Percentiles rank a stretch among this genome's conserved stretches.
Conservation (phyloP, 176 grass and related monocot species). For the Carex scoparia region DNA sequence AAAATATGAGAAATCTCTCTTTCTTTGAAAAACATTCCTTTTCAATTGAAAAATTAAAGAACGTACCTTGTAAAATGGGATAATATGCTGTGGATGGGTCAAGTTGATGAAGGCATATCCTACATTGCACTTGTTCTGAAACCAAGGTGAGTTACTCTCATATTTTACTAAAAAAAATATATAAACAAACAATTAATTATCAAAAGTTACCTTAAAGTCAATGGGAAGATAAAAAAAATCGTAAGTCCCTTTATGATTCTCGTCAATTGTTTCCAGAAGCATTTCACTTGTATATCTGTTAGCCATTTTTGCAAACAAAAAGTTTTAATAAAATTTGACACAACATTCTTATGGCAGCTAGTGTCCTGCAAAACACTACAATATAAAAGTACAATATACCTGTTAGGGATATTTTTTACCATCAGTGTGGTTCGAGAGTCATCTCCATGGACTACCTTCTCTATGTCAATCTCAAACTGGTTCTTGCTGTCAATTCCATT, state of each 20-base stretch:
- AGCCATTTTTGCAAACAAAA: constrained; percentile 3
- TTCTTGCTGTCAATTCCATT: constrained; percentile 64
- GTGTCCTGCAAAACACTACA: not conserved
- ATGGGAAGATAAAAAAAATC: constrained; percentile 99
- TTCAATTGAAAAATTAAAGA: not conserved
- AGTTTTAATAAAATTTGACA: not conserved
- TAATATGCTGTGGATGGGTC: constrained; percentile 75
- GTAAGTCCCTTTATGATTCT: constrained; percentile 92
- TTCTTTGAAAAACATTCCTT: not conserved
- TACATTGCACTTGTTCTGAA: constrained; percentile 97
- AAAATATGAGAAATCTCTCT: not conserved
- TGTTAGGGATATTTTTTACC: constrained; percentile 99
- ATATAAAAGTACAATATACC: constrained; percentile 26
- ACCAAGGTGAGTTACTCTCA: constrained; percentile 11
- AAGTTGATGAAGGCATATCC: constrained; percentile 99
- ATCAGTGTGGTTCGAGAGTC: constrained; percentile 88
- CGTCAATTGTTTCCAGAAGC: constrained; percentile 85
- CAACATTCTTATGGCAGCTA: not conserved
- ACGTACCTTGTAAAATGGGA: constrained; percentile 82
- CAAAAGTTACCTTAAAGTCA: constrained; percentile 77
- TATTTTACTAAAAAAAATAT: constrained; percentile 20
- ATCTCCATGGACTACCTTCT: constrained; percentile 58
- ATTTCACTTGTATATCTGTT: constrained; percentile 87
- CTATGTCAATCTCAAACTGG: constrained; percentile 86
- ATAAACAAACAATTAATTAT: not conserved